These are phyloP conservation scores for Quercus phellos DNA, from an alignment of 331 rosid species.

Conservation along the genomic window DNA sequence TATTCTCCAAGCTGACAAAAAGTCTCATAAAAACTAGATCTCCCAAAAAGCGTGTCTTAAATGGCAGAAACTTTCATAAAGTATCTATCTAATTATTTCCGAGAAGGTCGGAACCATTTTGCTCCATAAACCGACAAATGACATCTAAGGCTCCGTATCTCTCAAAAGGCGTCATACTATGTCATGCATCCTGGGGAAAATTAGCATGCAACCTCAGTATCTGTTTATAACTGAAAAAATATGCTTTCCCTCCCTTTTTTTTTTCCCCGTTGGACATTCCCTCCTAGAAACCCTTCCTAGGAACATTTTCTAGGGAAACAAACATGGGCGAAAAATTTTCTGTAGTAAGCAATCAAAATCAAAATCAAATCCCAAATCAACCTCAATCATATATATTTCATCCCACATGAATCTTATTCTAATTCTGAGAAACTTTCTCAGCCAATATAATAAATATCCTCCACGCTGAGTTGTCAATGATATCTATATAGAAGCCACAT, in stretches of 20 bases:
- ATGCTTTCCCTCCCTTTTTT: neutral
- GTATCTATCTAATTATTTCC: neutral
- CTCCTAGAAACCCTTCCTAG: neutral
- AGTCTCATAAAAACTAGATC: neutral
- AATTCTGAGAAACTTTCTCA: neutral
- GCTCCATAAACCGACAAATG: neutral
- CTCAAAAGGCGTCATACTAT: neutral
- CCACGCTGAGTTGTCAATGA: neutral
- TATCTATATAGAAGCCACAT: neutral
- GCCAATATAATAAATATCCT: neutral
- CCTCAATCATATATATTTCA: neutral
- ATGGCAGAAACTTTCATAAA: neutral
- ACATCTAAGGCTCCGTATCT: neutral
- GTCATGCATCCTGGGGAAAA: neutral
- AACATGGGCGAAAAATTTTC: neutral
- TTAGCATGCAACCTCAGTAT: neutral
- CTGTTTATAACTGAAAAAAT: neutral
- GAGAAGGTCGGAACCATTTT: neutral
- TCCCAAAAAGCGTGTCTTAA: neutral
- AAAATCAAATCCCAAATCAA: neutral
- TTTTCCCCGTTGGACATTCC: too few relatives aligned
- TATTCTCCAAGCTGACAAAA: neutral
- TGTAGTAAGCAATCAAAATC: neutral
- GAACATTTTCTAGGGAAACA: neutral
- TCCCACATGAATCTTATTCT: neutral